These are phyloP conservation scores for Penicillium atrosanguineum DNA, from an alignment of 495 filamentous ascomycete species.

Conservation along the genomic window DNA sequence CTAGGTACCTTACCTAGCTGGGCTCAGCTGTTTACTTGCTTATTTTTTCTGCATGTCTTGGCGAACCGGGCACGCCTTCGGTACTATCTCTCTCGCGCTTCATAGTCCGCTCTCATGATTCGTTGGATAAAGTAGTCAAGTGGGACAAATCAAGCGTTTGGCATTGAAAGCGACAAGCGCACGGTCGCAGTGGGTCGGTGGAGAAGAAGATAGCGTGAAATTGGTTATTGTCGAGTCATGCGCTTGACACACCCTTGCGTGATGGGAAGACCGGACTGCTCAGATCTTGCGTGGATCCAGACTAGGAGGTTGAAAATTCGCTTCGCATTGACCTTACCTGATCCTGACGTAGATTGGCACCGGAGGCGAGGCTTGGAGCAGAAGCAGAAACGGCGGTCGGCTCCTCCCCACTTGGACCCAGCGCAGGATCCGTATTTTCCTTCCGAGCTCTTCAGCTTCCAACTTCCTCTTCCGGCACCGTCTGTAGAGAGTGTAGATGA, in stretches of 20 bases:
- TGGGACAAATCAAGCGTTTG: too few species aligned
- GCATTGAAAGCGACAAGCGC: too few species aligned
- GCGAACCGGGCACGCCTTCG: background rate
- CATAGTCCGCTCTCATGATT: background rate
- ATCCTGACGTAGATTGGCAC: background rate
- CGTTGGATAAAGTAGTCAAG: background rate
- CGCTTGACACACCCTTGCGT: too few species aligned
- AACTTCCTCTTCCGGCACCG: conserved; percentile 1
- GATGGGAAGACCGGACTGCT: background rate
- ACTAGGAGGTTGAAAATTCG: background rate
- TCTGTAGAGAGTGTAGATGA: conserved; percentile 5
- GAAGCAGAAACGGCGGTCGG: background rate
- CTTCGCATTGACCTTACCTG: background rate
- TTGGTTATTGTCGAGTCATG: background rate
- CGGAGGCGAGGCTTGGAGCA: background rate
- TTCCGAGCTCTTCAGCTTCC: background rate
- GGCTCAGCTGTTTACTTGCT: background rate
- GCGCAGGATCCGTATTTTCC: conserved; percentile 4
- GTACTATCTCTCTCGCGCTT: background rate
- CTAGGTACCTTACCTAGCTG: background rate
- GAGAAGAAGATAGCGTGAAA: background rate
- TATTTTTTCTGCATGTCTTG: background rate
- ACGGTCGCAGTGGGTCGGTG: background rate
- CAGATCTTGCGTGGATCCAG: background rate
- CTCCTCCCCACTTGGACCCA: conserved; percentile 3